Percentiles rank a stretch among this genome's conserved stretches.
phyloP scores from a whole-genome alignment of 768 basidiomycete species.

The Leccinum ochraceum region DNA sequence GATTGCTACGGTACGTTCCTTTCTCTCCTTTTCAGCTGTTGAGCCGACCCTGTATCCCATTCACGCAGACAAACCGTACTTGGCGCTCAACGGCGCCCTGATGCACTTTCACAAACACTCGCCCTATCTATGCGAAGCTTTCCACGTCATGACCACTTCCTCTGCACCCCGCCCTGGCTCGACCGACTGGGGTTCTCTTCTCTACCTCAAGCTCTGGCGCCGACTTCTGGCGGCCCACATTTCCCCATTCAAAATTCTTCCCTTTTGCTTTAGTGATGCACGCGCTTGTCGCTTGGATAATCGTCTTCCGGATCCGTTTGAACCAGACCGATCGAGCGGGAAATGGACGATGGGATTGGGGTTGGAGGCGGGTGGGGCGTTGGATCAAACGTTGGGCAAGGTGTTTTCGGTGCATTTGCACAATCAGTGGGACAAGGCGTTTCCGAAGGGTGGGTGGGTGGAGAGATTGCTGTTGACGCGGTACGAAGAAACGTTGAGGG shows the following conservation, averaged over 20 bases:
- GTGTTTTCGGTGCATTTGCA: constrained; percentile 92
- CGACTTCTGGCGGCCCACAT: constrained; percentile 70
- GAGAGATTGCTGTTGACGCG: constrained; percentile 68
- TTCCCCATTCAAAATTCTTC: constrained; percentile 88
- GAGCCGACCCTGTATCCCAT: not conserved
- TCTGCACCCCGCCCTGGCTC: constrained; percentile 72
- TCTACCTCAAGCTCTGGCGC: constrained; percentile 92
- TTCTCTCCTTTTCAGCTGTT: not conserved
- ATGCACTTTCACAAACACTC: constrained; percentile 92
- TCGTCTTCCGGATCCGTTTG: constrained; percentile 90
- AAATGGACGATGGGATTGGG: constrained; percentile 70
- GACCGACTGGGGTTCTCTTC: constrained; percentile 91
- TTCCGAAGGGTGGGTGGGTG: constrained; percentile 85
- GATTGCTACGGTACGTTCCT: constrained; percentile 85
- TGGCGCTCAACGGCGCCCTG: constrained; percentile 87
- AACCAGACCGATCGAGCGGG: constrained; percentile 49
- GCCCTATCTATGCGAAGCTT: constrained; percentile 96
- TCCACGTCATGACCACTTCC: constrained; percentile 83
- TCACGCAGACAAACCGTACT: constrained; percentile 66
- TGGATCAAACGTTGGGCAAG: constrained; percentile 62
- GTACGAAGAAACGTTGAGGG: constrained; percentile 48
- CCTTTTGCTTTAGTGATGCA: constrained; percentile 94
- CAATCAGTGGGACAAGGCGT: constrained; percentile 93
- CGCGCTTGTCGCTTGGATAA: constrained; percentile 92
- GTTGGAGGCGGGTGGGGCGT: constrained; percentile 58